phyloP scores from a whole-genome alignment of 805 yeast genomes.

The Candida chauliodis region DNA sequence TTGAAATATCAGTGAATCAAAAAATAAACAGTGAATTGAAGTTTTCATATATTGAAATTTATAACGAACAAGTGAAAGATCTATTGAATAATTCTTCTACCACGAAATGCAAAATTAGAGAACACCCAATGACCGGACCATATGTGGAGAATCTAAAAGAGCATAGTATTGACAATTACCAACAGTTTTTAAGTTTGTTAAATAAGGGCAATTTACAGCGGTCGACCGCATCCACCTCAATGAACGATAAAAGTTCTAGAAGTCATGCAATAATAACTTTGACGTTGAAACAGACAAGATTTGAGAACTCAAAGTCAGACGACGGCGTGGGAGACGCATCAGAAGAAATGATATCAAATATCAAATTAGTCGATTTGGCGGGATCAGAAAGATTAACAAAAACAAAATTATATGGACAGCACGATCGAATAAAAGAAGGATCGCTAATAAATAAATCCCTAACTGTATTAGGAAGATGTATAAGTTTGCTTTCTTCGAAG shows the following conservation, averaged over 20 bases:
- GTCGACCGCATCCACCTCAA: slow-evolving; percentile 67
- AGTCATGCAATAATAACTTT: slow-evolving; percentile 79
- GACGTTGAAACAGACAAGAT: slow-evolving; percentile 54
- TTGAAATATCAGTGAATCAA: slow-evolving; percentile 33
- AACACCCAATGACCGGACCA: slow-evolving; percentile 63
- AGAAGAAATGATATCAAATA: slow-evolving; percentile 52
- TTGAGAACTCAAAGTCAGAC: slow-evolving; percentile 19
- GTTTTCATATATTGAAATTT: slow-evolving; percentile 68
- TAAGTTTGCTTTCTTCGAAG: slow-evolving; percentile 46
- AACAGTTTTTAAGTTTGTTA: slow-evolving; percentile 48
- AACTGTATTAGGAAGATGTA: slow-evolving; percentile 73
- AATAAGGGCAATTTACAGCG: slow-evolving; percentile 51
- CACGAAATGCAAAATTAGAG: slow-evolving; percentile 52
- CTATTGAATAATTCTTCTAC: slow-evolving; percentile 32
- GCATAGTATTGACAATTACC: slow-evolving; percentile 42
- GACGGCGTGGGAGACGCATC: slow-evolving; percentile 34
- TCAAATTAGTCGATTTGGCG: slow-evolving; percentile 75
- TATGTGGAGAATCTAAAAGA: slow-evolving; percentile 67
- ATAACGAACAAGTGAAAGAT: slow-evolving; percentile 74
- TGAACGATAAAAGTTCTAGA: slow-evolving; percentile 71
- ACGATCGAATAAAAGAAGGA: slow-evolving; percentile 66
- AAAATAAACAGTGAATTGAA: slow-evolving; percentile 37
- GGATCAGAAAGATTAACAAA: slow-evolving; percentile 72
- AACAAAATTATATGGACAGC: slow-evolving; percentile 56
- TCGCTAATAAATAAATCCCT: slow-evolving; percentile 73